These are phyloP conservation scores for Albifimbria verrucaria DNA, from an alignment of 2,329 filamentous ascomycete genomes.

Conservation along the genomic window DNA sequence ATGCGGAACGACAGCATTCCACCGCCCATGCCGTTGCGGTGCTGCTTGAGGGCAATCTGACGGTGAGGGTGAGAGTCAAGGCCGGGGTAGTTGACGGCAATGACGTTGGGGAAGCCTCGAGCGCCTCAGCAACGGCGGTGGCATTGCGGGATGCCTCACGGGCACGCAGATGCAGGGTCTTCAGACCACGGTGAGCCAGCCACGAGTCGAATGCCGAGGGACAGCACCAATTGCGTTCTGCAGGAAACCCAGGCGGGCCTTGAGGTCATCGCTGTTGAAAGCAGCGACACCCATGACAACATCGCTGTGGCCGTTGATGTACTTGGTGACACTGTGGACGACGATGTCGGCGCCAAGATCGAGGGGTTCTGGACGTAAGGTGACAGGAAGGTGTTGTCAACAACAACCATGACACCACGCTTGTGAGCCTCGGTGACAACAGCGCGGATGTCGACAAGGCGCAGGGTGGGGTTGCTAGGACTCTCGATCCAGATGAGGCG, in stretches of 20 bases:
- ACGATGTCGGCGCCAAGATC: slow-evolving; percentile 95
- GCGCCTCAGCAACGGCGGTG: slow-evolving; percentile 67
- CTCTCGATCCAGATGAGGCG: slow-evolving; percentile 95
- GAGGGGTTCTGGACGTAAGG: slow-evolving; percentile 94
- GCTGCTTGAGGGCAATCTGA: slow-evolving; percentile 81
- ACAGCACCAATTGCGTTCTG: slow-evolving; percentile 98
- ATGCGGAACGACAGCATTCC: slow-evolving; percentile 98
- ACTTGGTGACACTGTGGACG: slow-evolving; percentile 96
- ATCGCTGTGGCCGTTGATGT: slow-evolving; percentile 96
- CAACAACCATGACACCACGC: slow-evolving; percentile 90
- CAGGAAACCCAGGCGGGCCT: slow-evolving; percentile 77
- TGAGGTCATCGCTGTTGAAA: slow-evolving; percentile 82
- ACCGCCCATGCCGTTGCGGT: slow-evolving; percentile 89
- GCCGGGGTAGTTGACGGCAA: slow-evolving; percentile 93
- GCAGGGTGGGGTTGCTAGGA: slow-evolving; percentile 90
- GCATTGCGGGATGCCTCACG: slow-evolving; percentile 83
- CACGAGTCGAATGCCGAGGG: slow-evolving; percentile 92
- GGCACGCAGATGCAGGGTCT: slow-evolving; percentile 91
- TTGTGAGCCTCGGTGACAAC: slow-evolving; percentile 80
- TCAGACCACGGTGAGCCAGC: slow-evolving; percentile 94
- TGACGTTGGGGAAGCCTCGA: slow-evolving; percentile 80
- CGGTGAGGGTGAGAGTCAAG: slow-evolving; percentile 84
- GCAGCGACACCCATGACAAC: slow-evolving; percentile 97
- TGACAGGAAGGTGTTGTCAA: slow-evolving; percentile 97
- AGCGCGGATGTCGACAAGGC: slow-evolving; percentile 86